phyloP scores from a whole-genome alignment of 208 protist species.

The Trypanosoma conorhini region DNA sequence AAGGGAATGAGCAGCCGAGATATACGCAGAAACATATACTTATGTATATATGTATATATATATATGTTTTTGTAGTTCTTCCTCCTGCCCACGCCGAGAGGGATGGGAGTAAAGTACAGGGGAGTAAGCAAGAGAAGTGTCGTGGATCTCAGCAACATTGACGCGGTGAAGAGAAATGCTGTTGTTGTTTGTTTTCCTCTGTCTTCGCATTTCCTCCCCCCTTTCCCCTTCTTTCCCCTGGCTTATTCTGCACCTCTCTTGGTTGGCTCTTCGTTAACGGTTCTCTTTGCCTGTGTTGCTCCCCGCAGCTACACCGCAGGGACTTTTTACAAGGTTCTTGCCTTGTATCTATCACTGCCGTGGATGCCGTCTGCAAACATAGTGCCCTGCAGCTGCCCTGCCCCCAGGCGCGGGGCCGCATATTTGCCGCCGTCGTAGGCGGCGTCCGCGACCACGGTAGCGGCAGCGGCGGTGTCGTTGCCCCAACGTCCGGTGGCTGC shows the following conservation, averaged over 20 bases:
- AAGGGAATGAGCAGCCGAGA: too few species aligned
- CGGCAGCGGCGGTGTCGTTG: background rate
- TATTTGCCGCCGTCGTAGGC: background rate
- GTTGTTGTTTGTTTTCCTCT: background rate
- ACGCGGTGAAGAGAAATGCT: background rate
- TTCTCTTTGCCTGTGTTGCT: background rate
- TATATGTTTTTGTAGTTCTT: background rate
- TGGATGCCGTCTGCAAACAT: constrained; percentile 17
- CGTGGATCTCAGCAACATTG: background rate
- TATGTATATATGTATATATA: background rate
- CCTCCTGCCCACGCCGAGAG: background rate
- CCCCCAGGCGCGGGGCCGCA: background rate
- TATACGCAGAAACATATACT: background rate
- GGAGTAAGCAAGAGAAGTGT: too few species aligned
- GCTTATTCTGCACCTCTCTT: background rate
- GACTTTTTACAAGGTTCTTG: constrained; percentile 22
- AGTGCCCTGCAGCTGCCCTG: constrained; percentile 6
- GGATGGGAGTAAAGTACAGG: too few species aligned
- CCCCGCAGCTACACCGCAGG: background rate
- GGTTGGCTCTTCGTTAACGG: background rate
- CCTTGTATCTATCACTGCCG: constrained; percentile 17
- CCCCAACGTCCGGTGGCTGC: background rate
- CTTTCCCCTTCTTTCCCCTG: background rate
- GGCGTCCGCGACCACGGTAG: background rate
- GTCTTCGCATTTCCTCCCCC: background rate